A percentile compares a stretch with the other conserved stretches of the same genome.
Conservation (phyloP, 129 eudicot species). For the Dittrichia graveolens region DNA sequence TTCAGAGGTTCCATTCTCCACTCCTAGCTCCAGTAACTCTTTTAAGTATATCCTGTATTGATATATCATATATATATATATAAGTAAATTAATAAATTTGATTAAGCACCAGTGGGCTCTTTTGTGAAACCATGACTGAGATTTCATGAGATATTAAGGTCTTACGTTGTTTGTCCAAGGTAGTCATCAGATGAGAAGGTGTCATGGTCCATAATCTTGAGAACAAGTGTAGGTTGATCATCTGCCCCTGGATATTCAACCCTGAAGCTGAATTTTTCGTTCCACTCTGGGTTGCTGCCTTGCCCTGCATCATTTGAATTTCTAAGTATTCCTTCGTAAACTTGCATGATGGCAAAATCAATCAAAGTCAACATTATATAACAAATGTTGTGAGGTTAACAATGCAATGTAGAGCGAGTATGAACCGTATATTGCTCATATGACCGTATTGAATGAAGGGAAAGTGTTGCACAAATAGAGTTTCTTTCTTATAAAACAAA, state of each 20-base stretch:
- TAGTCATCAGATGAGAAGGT: conserved; percentile 67
- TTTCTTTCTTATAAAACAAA: no score
- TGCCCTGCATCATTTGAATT: conserved; percentile 47
- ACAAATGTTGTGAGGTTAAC: not conserved
- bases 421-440: not conserved
- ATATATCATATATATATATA: not conserved
- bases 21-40: conserved; percentile 65
- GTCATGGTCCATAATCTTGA: conserved; percentile 72
- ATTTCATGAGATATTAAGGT: not conserved
- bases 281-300: conserved; percentile 62
- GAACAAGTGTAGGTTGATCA: conserved; percentile 54
- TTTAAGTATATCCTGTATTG: conserved; percentile 65
- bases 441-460: no score
- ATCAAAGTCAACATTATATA: not conserved
- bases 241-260: conserved; percentile 63
- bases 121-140: not conserved
- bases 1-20: conserved; percentile 64
- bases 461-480: not conserved
- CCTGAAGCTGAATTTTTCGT: conserved; percentile 61
- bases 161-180: conserved; percentile 76
- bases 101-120: not conserved
- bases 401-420: not conserved
- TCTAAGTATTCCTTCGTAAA: not conserved
- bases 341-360: not conserved
- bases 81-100: no score